phyloP scores from a whole-genome alignment of 352 stramenopile species.

The Phytophthora nicotianae region DNA sequence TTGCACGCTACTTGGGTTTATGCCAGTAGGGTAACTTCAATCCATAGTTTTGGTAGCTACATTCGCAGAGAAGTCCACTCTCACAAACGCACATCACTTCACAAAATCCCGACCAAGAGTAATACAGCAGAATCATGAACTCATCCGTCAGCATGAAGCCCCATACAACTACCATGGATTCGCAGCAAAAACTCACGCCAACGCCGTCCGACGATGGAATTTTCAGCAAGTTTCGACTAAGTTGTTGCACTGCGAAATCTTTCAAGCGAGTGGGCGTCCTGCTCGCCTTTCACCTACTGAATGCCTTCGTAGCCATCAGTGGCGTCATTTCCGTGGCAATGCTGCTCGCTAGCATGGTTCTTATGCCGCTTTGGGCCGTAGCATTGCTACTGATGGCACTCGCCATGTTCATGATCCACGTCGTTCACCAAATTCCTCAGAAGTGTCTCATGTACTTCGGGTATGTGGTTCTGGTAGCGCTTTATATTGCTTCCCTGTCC shows the following conservation, averaged over 20 bases:
- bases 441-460: slow-evolving; percentile 10
- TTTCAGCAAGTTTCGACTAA: background rate
- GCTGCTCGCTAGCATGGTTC: slow-evolving; percentile 13
- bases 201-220: background rate
- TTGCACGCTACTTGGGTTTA: background rate
- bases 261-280: slow-evolving; percentile 13
- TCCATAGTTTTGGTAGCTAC: slow-evolving; percentile 19
- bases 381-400: slow-evolving; percentile 1
- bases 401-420: background rate
- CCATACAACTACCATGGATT: background rate
- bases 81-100: background rate
- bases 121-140: background rate
- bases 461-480: slow-evolving; percentile 2
- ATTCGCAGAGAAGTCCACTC: background rate
- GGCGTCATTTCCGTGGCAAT: slow-evolving; percentile 11
- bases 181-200: slow-evolving; percentile 4
- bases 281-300: slow-evolving; percentile 24
- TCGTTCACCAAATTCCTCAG: background rate
- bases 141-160: background rate
- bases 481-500: slow-evolving; percentile 15
- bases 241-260: slow-evolving; percentile 1
- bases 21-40: background rate
- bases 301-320: slow-evolving; percentile 11
- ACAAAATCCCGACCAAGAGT: background rate
- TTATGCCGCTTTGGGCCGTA: slow-evolving; percentile 20